Conservation (phyloP, 768 basidiomycete species). For the Chlorophyllum brunneum region DNA sequence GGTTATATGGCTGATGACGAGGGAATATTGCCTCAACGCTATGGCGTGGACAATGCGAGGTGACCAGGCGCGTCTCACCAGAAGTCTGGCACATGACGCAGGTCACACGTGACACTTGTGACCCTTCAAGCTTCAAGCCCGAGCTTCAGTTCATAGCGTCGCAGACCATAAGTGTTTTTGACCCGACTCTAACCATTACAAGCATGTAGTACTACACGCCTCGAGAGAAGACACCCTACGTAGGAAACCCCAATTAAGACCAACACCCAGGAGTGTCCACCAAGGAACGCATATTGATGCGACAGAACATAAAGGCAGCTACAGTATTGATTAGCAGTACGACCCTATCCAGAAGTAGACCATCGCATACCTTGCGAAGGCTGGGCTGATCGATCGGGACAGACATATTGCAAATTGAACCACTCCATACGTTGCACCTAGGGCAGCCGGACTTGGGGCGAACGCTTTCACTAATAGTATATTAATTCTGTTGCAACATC, state of each 20-base stretch:
- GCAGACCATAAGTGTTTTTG: background rate
- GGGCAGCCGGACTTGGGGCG: constrained; percentile 39
- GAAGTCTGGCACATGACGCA: background rate
- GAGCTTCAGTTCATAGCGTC: background rate
- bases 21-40: constrained; percentile 15
- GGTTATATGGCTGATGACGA: constrained; percentile 4
- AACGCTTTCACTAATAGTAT: constrained; percentile 54
- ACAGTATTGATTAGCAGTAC: background rate
- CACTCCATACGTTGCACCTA: constrained; percentile 56
- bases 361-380: constrained; percentile 43
- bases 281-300: constrained; percentile 13
- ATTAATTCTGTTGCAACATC: constrained; percentile 31
- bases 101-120: constrained; percentile 1
- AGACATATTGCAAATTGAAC: constrained; percentile 57
- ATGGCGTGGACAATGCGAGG: constrained; percentile 15
- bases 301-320: constrained; percentile 23
- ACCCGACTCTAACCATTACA: constrained; percentile 8
- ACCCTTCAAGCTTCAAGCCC: background rate
- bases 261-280: constrained; percentile 24
- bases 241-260: constrained; percentile 21
- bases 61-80: background rate
- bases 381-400: constrained; percentile 52
- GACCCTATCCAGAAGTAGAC: background rate
- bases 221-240: constrained; percentile 19
- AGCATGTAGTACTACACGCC: constrained; percentile 17